Base-by-base conservation (phyloP, 768 basidiomycete genomes). In the Trichaptum fuscoviolaceum region DNA sequence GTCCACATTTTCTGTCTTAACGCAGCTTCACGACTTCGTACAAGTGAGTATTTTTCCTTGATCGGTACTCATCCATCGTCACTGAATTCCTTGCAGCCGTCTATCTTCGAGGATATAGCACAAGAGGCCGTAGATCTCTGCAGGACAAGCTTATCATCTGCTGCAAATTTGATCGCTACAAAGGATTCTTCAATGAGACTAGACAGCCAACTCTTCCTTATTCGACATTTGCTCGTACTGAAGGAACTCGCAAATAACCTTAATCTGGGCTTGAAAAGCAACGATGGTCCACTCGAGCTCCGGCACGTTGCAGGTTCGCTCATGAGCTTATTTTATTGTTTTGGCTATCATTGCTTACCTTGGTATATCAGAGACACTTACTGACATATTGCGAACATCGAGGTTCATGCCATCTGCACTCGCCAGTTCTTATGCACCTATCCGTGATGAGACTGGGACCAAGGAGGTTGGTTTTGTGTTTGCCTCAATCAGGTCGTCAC, bases 31-130 rank as follows among this genome's bases (percentile, higher is more conserved):
- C 68, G 88, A 94, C 69, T 98, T 92, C 71, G 92, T 99, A 65
- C 94, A 97, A 81, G 96, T 95, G 73, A 36, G 82, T 72, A 20
- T 35, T 17, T 36, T 26, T 1, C 36, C 59, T 35, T 66, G 7
- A 59, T 36, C 27, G 25, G 34, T 61, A 62, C 30, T 24, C 66
- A 8, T 57, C 17, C 23, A 35, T 58, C n/a, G 42, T 8, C 60
- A 59, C n/a, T 52, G 35, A 52, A 52, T 57, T 35, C 20, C 58
- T 42, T 35, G 7, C 67, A 99, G 95, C 89, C 92, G n/a, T 90
- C 88, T 0, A 96, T 98, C 66, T 99, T 97, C 67, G 92, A 95
- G 71, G 97, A 99, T 75, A 92, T 99, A 57, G 95, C 96, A 0
- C 93, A 95, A 77, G 96, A 98, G 77, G 93, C 96, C 0, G 83